Conservation (phyloP, 2,329 filamentous ascomycete genomes). For the Stagonosporopsis cucurbitacearum region DNA sequence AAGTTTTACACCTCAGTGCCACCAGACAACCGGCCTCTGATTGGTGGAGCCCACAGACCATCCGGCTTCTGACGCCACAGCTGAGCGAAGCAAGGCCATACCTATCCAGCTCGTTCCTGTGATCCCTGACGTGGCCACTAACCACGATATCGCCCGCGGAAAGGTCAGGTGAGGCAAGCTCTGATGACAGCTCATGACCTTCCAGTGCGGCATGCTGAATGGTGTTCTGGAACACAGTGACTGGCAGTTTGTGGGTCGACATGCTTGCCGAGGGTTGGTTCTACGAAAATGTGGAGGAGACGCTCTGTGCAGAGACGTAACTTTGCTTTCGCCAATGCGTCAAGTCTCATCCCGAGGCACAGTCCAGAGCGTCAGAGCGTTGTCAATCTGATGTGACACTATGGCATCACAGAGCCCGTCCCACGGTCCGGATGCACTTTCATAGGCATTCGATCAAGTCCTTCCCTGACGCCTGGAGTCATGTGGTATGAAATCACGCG, state of each 20-base stretch:
- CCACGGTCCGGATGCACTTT: not conserved
- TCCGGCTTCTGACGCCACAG: constrained; percentile 19
- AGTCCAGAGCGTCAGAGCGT: not conserved
- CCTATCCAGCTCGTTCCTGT: constrained; percentile 22
- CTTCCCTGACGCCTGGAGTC: not conserved
- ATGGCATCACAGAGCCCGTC: not conserved
- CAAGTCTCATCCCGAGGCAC: not conserved
- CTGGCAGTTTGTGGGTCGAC: not conserved
- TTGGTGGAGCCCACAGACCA: constrained; percentile 9
- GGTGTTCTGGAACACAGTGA: not conserved
- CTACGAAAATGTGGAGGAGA: not conserved
- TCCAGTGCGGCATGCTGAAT: not conserved
- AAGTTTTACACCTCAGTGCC: constrained; percentile 4
- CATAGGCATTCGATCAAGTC: not conserved
- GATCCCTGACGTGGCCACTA: constrained; percentile 31
- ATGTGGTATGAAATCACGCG: not conserved
- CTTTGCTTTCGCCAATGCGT: not conserved
- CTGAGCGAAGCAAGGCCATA: not conserved
- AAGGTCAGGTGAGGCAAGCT: constrained; percentile 3
- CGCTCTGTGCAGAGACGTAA: not conserved
- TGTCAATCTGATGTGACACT: not conserved
- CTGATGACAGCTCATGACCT: not conserved
- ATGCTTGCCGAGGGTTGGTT: not conserved
- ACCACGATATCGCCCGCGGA: constrained; percentile 7
- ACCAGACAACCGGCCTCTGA: not conserved